phyloP scores from a whole-genome alignment of 2,329 filamentous ascomycete species.

The Podosphaera fusca region DNA sequence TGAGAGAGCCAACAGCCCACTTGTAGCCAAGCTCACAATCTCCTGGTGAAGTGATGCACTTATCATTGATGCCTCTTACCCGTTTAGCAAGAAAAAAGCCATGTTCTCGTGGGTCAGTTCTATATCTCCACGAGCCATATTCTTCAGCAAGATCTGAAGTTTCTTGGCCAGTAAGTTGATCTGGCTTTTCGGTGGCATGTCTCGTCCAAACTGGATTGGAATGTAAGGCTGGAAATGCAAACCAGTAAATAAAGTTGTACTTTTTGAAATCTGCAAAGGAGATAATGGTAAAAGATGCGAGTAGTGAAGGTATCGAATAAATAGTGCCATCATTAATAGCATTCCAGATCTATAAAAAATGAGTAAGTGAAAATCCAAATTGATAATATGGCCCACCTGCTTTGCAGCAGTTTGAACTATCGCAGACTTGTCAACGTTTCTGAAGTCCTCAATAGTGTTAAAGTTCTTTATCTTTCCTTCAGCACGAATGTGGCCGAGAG shows the following conservation, averaged over 20 bases:
- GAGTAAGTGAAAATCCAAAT: background rate
- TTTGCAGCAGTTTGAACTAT: constrained; percentile 59
- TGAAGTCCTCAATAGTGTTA: constrained; percentile 89
- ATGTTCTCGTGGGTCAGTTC: constrained; percentile 60
- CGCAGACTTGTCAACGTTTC: constrained; percentile 53
- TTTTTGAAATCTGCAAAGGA: constrained; percentile 94
- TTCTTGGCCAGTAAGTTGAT: constrained; percentile 40
- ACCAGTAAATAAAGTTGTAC: constrained; percentile 96
- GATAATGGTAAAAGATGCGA: constrained; percentile 71
- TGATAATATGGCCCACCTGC: constrained; percentile 29
- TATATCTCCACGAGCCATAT: constrained; percentile 72
- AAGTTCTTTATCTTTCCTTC: constrained; percentile 91
- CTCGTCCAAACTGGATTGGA: constrained; percentile 68
- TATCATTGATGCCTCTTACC: constrained; percentile 25
- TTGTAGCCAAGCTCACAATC: constrained; percentile 30
- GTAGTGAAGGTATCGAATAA: constrained; percentile 77
- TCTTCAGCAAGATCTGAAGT: constrained; percentile 58
- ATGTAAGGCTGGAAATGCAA: constrained; percentile 82
- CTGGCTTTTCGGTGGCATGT: constrained; percentile 23
- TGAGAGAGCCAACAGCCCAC: constrained; percentile 59
- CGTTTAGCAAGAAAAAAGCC: constrained; percentile 93
- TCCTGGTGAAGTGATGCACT: constrained; percentile 15
- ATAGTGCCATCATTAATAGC: constrained; percentile 92
- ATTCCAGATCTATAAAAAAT: constrained; percentile 59
- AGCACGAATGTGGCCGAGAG: constrained; percentile 51